Base-by-base conservation (phyloP, 1,139 yeast species). In the Protomyces macrosporus region DNA sequence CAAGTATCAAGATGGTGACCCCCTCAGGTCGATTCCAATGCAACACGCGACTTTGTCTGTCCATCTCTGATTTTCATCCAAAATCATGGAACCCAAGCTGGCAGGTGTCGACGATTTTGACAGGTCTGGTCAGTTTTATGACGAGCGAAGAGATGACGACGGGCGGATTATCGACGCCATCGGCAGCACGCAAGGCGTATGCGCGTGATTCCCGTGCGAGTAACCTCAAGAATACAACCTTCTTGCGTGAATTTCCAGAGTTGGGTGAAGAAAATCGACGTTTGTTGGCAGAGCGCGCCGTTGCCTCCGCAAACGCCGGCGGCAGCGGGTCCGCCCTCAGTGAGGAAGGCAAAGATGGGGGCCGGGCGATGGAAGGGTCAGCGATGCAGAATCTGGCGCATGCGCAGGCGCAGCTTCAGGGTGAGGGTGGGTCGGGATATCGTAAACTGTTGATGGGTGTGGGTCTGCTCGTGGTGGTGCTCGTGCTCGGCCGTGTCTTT, bases 51-150 rank as follows among this genome's bases (percentile, higher is more conserved):
- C 79, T 91, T 55, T 91, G 98, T 76, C 78, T 91, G 59, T 85
- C 90, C 52, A 90, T 91, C 85, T 86, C 93, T 70, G 97, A 91
- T 73, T 90, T 84, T 74, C 98, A 91, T 71, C 97, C 97, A 6
- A 93, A 89, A 73, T 78, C 88, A 0, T 90, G 97, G 97, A 90
- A 90, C 74, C 97, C 97, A 1, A 90, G 95, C 3, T 90, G 97
- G 97, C 85, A 90, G 64, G 97, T 90, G 30, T 80, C 89, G 35
- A 89, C 97, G 0, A 90, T 90, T 32, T 78, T 90, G 70, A 88
- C 86, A 6, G 97, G 97, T 0, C 76, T 90, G 57, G 77, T 90
- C 69, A 87, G 96, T 72, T 90, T 90, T 71, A 90, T 90, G 97
- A 83, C 86, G 1, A 79, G 84, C 12, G 77, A 78, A 59, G 86